Evolutionary conservation across 2,329 filamentous ascomycete species (phyloP).

Genomic region (Lasiodiplodia sp.): DNA sequence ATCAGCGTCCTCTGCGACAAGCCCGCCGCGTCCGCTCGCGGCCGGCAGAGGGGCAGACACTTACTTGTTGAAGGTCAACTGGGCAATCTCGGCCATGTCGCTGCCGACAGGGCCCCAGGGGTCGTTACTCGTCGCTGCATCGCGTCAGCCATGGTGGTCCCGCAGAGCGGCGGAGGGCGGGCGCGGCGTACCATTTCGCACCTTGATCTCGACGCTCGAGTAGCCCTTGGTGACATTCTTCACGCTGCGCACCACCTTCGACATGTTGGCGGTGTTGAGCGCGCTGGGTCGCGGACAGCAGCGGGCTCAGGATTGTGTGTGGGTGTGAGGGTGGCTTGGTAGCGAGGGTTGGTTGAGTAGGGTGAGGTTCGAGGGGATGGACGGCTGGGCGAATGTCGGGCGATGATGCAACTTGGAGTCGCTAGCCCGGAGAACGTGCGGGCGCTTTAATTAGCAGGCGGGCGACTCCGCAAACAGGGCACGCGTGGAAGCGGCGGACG

Average conservation of each 20-base stretch:
- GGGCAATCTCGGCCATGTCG: slow-evolving; percentile 98
- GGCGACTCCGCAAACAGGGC: slow-evolving; percentile 26
- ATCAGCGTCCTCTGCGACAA: slow-evolving; percentile 38
- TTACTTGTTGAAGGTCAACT: slow-evolving; percentile 97
- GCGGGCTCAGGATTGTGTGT: not conserved
- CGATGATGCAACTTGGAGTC: slow-evolving; percentile 38
- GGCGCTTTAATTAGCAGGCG: slow-evolving; percentile 29
- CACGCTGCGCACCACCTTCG: slow-evolving; percentile 94
- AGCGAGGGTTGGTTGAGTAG: slow-evolving; percentile 23
- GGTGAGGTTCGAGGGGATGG: slow-evolving; percentile 32
- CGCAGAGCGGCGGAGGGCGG: slow-evolving; percentile 5
- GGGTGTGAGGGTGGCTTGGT: slow-evolving; percentile 3
- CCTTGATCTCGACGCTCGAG: slow-evolving; percentile 94
- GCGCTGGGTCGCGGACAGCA: slow-evolving; percentile 21
- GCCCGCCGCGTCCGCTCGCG: slow-evolving; percentile 15
- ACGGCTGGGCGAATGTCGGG: slow-evolving; percentile 31
- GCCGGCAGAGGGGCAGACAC: slow-evolving; percentile 43
- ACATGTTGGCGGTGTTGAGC: slow-evolving; percentile 67
- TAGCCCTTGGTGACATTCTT: slow-evolving; percentile 99
- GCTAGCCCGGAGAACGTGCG: slow-evolving; percentile 25
- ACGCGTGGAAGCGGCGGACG: slow-evolving; percentile 2
- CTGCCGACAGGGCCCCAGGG: slow-evolving; percentile 98
- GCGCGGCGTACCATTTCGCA: slow-evolving; percentile 55
- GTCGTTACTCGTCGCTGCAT: slow-evolving; percentile 92
- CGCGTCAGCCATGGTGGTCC: slow-evolving; percentile 35